phyloP scores from a whole-genome alignment of 2,329 filamentous ascomycete genomes.

The Alternaria sp. region DNA sequence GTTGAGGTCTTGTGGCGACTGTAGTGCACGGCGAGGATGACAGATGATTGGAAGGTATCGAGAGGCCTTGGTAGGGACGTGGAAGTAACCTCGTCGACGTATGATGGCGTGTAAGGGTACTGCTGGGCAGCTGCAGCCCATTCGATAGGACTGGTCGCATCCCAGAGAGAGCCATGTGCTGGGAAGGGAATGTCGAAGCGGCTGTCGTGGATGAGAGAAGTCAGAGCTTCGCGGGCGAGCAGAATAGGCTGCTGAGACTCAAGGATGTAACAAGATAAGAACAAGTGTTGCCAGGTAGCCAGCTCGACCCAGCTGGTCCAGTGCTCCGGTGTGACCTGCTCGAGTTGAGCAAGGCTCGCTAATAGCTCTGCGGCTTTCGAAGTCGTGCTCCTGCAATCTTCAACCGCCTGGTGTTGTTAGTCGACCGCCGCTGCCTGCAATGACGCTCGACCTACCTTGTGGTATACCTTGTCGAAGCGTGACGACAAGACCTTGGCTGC shows the following conservation, averaged over 20 bases:
- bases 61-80: slow-evolving; percentile 15
- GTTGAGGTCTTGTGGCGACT: slow-evolving; percentile 27
- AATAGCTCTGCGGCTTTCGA: slow-evolving; percentile 24
- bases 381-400: slow-evolving; percentile 23
- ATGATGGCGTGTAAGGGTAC: slow-evolving; percentile 22
- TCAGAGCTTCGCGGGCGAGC: slow-evolving; percentile 31
- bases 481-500: slow-evolving; percentile 45
- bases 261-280: slow-evolving; percentile 52
- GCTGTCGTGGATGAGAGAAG: slow-evolving; percentile 23
- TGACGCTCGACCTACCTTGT: slow-evolving; percentile 29
- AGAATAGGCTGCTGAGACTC: slow-evolving; percentile 48
- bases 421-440: not conserved
- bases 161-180: slow-evolving; percentile 45
- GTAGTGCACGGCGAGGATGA: slow-evolving; percentile 46
- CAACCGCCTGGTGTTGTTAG: slow-evolving; percentile 30
- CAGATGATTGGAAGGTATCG: slow-evolving; percentile 46
- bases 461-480: slow-evolving; percentile 48
- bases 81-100: slow-evolving; percentile 33
- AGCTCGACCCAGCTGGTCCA: slow-evolving; percentile 46
- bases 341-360: slow-evolving; percentile 19
- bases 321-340: slow-evolving; percentile 27
- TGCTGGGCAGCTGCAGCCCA: slow-evolving; percentile 35
- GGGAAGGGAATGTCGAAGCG: slow-evolving; percentile 49
- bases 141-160: slow-evolving; percentile 30
- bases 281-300: slow-evolving; percentile 44